Base-by-base conservation (phyloP, 495 filamentous ascomycete species). In the Xylaria intraflava region DNA sequence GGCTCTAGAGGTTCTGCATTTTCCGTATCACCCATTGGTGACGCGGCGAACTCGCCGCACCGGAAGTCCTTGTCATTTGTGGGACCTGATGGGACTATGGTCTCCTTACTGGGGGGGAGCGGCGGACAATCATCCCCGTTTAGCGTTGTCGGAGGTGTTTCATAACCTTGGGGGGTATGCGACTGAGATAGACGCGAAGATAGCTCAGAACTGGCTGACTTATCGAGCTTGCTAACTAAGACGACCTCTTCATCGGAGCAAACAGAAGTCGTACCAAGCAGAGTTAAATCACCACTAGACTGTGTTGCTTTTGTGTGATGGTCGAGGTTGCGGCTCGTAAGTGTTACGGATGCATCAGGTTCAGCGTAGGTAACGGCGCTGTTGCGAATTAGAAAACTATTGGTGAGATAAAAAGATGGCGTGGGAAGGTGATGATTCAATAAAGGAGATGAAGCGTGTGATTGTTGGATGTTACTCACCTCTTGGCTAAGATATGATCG, bases 131-230 rank as follows among this genome's bases (percentile, higher is more conserved):
- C 51, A 27, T 53, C 51, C 7, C 23, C 51, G 40, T 43, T 40
- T 10, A 53, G 30, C n/a, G 43, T 46, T 6, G 51, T 53, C 9
- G 51, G 51, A 1, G 42, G 42, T 10, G 42, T 53, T 24, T 53
- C 51, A 17, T 27, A 33, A 17, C 24, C 51, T 3, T 24, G 16
- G 22, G 22, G 22, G 6, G 42, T 53, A 31, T 35, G 12, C 2
- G 17, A 31, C 17, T 9, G 40, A 12, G 33, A 53, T 22, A 9
- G 6, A 17, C n/a, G 23, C 12, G 42, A 46, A 40, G 24, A 30
- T 7, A 22, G 40, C 3, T 31, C 23, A 12, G 51, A 53, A n/a
- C 38, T 40, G 0, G n/a, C 30, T 7, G 43, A 46, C 4, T 31
- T 22, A 12, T 24, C 40, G 23, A 31, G 41, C 16, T 19, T 30